Conservation (phyloP, 345 rosid genomes). For the Eucalyptus globulus region DNA sequence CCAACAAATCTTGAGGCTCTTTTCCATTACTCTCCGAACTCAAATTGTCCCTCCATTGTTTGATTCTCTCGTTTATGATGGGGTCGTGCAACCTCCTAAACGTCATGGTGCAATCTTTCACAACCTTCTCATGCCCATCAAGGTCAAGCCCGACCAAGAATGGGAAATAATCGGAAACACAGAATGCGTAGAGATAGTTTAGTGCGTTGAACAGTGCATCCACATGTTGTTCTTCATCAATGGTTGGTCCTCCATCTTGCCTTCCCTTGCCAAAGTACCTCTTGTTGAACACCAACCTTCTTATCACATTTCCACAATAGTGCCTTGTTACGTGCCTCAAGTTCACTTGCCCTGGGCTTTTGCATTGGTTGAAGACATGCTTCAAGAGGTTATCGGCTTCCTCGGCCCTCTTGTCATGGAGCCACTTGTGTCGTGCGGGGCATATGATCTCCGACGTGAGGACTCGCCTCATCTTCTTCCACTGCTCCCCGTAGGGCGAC, state of each 20-base stretch:
- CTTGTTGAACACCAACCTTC: conserved; percentile 1
- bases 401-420: neutral
- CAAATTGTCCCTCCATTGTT: neutral
- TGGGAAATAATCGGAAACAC: neutral
- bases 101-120: neutral
- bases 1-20: neutral
- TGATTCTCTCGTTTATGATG: neutral
- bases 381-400: neutral
- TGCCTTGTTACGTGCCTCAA: neutral
- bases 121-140: neutral
- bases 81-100: neutral
- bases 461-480: conserved; percentile 35
- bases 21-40: neutral
- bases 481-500: conserved; percentile 24
- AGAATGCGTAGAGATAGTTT: neutral
- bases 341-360: neutral
- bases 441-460: conserved; percentile 5
- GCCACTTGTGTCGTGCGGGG: neutral
- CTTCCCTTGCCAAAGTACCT: neutral
- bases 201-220: neutral
- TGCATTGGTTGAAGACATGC: conserved; percentile 1
- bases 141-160: neutral
- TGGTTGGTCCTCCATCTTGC: neutral
- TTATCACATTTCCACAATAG: conserved; percentile 2
- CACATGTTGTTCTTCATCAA: neutral